A percentile compares a stretch with the other conserved stretches of the same genome.
These are phyloP conservation scores for Neoboletus subvelutipes DNA, from an alignment of 768 basidiomycete genomes.

Conservation along the genomic window DNA sequence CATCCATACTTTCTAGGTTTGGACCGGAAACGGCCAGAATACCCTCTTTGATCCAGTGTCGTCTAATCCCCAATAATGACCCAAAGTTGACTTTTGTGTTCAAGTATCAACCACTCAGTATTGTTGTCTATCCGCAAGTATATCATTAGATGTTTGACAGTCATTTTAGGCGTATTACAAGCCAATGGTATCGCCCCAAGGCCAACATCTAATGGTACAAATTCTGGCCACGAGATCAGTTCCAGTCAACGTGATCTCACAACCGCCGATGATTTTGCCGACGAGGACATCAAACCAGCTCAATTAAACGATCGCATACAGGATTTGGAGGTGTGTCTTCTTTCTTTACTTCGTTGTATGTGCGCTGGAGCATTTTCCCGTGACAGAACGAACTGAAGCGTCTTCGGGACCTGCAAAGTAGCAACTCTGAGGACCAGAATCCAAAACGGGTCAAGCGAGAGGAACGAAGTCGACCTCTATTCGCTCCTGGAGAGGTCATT, in stretches of 20 bases:
- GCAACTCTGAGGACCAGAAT: slow-evolving; percentile 6
- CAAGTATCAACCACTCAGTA: slow-evolving; percentile 19
- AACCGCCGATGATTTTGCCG: not conserved
- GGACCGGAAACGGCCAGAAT: not conserved
- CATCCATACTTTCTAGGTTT: slow-evolving; percentile 7
- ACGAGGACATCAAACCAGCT: slow-evolving; percentile 1
- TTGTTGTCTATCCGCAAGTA: not conserved
- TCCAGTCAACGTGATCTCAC: not conserved
- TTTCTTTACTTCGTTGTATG: not conserved
- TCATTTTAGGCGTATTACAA: slow-evolving; percentile 15
- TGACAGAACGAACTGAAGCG: slow-evolving; percentile 15
- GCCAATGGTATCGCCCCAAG: slow-evolving; percentile 21
- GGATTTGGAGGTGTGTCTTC: slow-evolving; percentile 6
- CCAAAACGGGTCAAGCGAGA: slow-evolving; percentile 19
- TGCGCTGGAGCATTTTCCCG: not conserved
- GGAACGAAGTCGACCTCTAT: not conserved
- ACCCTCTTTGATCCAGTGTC: rapidly evolving
- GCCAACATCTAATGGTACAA: not conserved
- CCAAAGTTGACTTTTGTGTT: slow-evolving; percentile 20
- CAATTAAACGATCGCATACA: slow-evolving; percentile 1
- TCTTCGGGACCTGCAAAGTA: slow-evolving; percentile 6
- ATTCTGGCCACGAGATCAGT: not conserved
- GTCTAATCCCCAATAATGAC: not conserved
- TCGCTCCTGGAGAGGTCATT: slow-evolving; percentile 12
- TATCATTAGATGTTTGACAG: not conserved